Evolutionary conservation across 75 land plant species (phyloP).

Genomic region (Pinus tabuliformis): DNA sequence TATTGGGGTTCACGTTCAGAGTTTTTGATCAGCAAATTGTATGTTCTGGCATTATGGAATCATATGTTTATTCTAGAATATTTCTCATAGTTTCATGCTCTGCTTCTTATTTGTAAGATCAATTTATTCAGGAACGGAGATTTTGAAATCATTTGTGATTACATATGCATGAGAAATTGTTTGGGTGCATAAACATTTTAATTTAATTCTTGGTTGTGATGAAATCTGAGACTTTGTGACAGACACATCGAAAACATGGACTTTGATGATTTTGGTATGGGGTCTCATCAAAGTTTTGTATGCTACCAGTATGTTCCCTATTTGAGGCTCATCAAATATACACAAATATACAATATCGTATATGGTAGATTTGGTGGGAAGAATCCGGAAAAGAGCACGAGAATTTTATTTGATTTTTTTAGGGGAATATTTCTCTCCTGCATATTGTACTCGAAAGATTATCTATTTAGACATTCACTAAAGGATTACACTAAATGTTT

Average conservation of each 20-base stretch:
- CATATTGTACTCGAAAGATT: background rate
- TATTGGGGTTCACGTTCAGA: background rate
- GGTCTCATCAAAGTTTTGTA: background rate
- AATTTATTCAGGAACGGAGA: background rate
- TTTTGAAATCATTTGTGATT: background rate
- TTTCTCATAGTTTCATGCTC: too few species aligned
- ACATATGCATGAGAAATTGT: background rate
- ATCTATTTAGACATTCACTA: background rate
- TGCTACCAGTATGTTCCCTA: too few species aligned
- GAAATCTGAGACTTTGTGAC: background rate
- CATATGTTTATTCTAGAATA: too few species aligned
- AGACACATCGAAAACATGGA: background rate
- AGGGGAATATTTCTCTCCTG: background rate
- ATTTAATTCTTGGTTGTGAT: background rate
- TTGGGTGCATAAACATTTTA: background rate
- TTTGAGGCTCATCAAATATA: too few species aligned
- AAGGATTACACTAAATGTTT: background rate
- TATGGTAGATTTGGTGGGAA: background rate
- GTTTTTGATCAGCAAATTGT: background rate
- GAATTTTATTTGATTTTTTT: background rate
- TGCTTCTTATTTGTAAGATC: too few species aligned
- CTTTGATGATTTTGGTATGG: too few species aligned
- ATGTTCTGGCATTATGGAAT: background rate
- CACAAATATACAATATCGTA: too few species aligned
- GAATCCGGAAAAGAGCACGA: background rate